These are phyloP conservation scores for Conoideocrella luteorostrata DNA, from an alignment of 2,329 filamentous ascomycete genomes.

Conservation along the genomic window DNA sequence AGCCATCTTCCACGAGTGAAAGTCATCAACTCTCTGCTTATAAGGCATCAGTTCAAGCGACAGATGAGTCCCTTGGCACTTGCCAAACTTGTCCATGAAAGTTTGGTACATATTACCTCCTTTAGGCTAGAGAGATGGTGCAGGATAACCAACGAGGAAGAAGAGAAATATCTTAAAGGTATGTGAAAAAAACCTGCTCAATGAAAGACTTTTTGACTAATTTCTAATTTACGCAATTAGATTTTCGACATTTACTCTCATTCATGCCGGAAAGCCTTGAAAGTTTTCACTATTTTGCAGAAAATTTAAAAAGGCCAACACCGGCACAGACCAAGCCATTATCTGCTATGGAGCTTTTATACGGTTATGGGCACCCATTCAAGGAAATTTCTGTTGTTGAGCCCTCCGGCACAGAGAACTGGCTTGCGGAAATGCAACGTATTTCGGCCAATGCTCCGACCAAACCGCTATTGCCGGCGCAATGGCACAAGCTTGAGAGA, in stretches of 20 bases:
- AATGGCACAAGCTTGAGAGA: slow-evolving; percentile 8
- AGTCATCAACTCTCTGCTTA: slow-evolving; percentile 2
- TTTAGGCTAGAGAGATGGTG: slow-evolving; percentile 8
- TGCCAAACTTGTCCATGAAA: slow-evolving; percentile 7
- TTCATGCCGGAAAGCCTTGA: slow-evolving; percentile 1
- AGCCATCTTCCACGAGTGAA: slow-evolving; percentile 4
- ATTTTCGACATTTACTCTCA: slow-evolving; percentile 6
- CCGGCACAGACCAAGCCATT: slow-evolving; percentile 1
- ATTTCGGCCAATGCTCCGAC: slow-evolving; percentile 2
- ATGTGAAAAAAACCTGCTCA: slow-evolving; percentile 2
- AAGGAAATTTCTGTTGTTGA: slow-evolving; percentile 1
- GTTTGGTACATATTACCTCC: slow-evolving; percentile 4
- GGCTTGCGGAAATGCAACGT: slow-evolving; percentile 4
- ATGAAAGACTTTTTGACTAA: slow-evolving; percentile 3
- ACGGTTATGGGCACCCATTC: slow-evolving; percentile 2
- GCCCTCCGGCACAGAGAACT: neutral
- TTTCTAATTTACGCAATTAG: slow-evolving; percentile 2
- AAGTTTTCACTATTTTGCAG: slow-evolving; percentile 8
- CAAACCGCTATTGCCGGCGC: slow-evolving; percentile 6
- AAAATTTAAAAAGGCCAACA: slow-evolving; percentile 1
- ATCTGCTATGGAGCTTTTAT: slow-evolving; percentile 5
- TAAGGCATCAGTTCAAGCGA: slow-evolving; percentile 7
- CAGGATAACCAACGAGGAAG: slow-evolving; percentile 6
- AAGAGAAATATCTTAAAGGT: slow-evolving; percentile 9
- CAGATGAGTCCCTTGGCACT: slow-evolving; percentile 6